These are phyloP conservation scores for Clonostachys byssicola DNA, from an alignment of 2,329 filamentous ascomycete genomes.

Conservation along the genomic window DNA sequence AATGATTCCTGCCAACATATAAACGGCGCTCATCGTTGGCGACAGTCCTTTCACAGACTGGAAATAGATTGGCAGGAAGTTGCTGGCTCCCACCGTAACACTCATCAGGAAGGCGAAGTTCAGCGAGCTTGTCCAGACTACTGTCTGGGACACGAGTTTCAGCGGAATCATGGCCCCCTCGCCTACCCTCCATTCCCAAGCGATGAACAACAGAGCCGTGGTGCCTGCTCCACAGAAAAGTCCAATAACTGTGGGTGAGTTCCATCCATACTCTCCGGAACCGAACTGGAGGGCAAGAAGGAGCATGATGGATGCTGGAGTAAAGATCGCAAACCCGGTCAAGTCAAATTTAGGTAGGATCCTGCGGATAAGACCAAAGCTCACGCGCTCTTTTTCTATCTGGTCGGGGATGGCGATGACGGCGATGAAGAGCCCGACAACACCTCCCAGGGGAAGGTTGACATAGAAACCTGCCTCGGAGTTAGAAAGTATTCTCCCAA, in stretches of 20 bases:
- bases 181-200: constrained; percentile 26
- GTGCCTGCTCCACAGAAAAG: constrained; percentile 25
- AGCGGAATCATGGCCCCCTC: constrained; percentile 29
- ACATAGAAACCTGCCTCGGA: constrained; percentile 29
- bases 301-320: constrained; percentile 31
- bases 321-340: constrained; percentile 34
- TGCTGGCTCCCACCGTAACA: constrained; percentile 33
- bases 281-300: constrained; percentile 41
- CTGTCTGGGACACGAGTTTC: constrained; percentile 3
- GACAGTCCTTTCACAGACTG: constrained; percentile 33
- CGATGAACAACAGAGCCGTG: constrained; percentile 14
- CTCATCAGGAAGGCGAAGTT: constrained; percentile 32
- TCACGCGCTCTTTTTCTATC: constrained; percentile 18
- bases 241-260: constrained; percentile 25
- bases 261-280: constrained; percentile 20
- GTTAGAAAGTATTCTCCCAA: no score
- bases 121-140: constrained; percentile 22
- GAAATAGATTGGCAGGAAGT: constrained; percentile 42
- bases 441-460: constrained; percentile 36
- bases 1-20: constrained; percentile 33
- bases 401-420: constrained; percentile 29
- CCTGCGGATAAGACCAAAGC: constrained; percentile 13
- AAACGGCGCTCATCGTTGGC: constrained; percentile 28
- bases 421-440: constrained; percentile 23
- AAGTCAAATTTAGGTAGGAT: constrained; percentile 27